phyloP scores from a whole-genome alignment of 192 early-diverging fungal species.

The Geranomyces michiganensis region DNA sequence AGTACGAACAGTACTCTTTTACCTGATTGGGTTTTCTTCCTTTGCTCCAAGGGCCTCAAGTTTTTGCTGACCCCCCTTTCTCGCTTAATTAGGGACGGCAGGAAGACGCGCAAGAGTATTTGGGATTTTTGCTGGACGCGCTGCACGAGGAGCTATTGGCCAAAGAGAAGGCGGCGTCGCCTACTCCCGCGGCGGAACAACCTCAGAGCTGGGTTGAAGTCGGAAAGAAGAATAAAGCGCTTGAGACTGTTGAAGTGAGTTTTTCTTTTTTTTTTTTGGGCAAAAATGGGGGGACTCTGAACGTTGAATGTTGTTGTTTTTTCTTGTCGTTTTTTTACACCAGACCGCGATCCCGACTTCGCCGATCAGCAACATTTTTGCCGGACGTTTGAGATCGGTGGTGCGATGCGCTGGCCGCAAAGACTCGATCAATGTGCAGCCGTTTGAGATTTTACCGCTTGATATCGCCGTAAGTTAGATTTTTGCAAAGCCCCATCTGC shows the following conservation, averaged over 20 bases:
- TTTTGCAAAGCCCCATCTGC: background rate
- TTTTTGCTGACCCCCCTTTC: background rate
- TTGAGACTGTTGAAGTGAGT: constrained; percentile 42
- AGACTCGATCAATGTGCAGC: constrained; percentile 83
- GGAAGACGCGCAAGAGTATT: constrained; percentile 97
- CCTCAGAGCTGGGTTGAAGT: constrained; percentile 85
- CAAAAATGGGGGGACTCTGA: constrained; percentile 13
- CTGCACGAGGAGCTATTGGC: constrained; percentile 85
- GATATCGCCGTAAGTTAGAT: constrained; percentile 71
- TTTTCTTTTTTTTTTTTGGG: constrained; percentile 27
- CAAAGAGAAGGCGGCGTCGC: constrained; percentile 16
- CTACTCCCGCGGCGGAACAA: background rate
- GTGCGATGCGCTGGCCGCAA: constrained; percentile 71
- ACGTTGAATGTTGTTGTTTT: too few species aligned
- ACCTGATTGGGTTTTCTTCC: too few species aligned
- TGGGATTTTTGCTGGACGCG: constrained; percentile 90
- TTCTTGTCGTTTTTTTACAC: constrained; percentile 4
- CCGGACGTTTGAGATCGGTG: constrained; percentile 78
- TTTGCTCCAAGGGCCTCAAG: too few species aligned
- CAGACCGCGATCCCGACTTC: constrained; percentile 69
- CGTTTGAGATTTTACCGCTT: constrained; percentile 84
- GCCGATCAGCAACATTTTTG: constrained; percentile 69
- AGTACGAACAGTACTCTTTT: constrained; percentile 36
- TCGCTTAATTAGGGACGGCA: constrained; percentile 68
- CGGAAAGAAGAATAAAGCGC: constrained; percentile 79